Evolutionary conservation across 768 basidiomycete species (phyloP), one percentile per base, ranked within the genome.

Genomic region (Botryobasidium botryosum): DNA sequence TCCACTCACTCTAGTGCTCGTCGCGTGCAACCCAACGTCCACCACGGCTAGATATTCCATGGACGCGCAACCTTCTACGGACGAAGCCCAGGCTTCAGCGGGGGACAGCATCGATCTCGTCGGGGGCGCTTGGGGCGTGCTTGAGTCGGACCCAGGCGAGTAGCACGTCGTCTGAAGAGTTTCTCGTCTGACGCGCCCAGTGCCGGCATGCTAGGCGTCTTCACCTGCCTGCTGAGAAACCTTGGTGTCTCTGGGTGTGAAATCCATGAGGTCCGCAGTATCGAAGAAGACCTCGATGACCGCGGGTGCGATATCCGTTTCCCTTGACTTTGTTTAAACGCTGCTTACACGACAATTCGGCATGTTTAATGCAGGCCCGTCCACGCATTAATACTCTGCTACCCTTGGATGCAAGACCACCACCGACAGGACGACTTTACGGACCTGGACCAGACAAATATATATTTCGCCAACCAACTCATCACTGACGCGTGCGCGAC

Each of bases 381-480:
- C 3, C 66, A 68, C 49, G 75, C 72, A 4, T 68, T 78, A 40
- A 68, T 78, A 24, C 71, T 78, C 55, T 78, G 75, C 57, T 76
- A 74, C 55, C 58, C 71, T 46, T 76, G 72, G 70, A 59, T 56
- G 15, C 69, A 69, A 49, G 72, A 73, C 51, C 40, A 59, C 4
- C 67, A 69, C 53, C 60, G 65, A 25, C 57, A 66, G 4, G 55
- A 61, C 2, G 69, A 68, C 52, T 47, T 54, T 2, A 68, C 70
- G 7, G 68, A 31, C 7, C n/a, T 43, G 5, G 38, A 74, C 2
- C 68, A 70, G 47, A 62, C 58, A 23, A n/a, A n/a, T n/a, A 68
- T 78, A 6, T 79, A 75, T 75, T 79, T 76, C 50, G 75, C 75
- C 7, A 74, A 77, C 56, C 76, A 79, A 56, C 65, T 79, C 21